Evolutionary conservation across 1,284 basidiomycete genomes (phyloP).

Genomic region (Acaromyces ingoldii): DNA sequence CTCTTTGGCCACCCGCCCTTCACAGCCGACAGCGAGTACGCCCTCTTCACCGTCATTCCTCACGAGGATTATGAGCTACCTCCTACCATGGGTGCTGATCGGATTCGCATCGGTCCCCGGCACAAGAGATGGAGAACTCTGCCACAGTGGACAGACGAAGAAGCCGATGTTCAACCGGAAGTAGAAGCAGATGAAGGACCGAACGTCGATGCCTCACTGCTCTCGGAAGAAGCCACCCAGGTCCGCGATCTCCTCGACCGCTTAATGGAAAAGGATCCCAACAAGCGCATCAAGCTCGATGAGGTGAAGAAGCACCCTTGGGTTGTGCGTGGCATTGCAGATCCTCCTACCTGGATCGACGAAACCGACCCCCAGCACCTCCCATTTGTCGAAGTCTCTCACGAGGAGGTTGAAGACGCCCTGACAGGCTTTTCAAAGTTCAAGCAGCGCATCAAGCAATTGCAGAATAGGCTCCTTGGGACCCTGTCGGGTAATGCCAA

Average conservation of each 20-base stretch:
- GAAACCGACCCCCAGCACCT: constrained; percentile 65
- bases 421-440: constrained; percentile 43
- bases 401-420: constrained; percentile 74
- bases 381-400: constrained; percentile 65
- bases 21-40: constrained; percentile 65
- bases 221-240: constrained; percentile 33
- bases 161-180: constrained; percentile 18
- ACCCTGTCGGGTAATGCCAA: constrained; percentile 15
- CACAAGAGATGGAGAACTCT: constrained; percentile 30
- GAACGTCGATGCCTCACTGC: background rate
- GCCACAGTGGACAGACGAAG: constrained; percentile 33
- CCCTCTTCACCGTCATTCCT: constrained; percentile 78
- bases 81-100: constrained; percentile 69
- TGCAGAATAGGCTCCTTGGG: constrained; percentile 34
- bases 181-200: constrained; percentile 4
- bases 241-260: constrained; percentile 68
- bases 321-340: constrained; percentile 69
- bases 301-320: constrained; percentile 78
- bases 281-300: constrained; percentile 71
- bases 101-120: constrained; percentile 49
- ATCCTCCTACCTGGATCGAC: constrained; percentile 71
- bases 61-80: constrained; percentile 71
- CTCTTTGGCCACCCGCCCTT: constrained; percentile 80
- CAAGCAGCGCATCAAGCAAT: constrained; percentile 38
- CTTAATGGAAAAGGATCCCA: constrained; percentile 77